These are phyloP conservation scores for Aspergillus tanneri DNA, from an alignment of 2,329 filamentous ascomycete species.

Conservation along the genomic window DNA sequence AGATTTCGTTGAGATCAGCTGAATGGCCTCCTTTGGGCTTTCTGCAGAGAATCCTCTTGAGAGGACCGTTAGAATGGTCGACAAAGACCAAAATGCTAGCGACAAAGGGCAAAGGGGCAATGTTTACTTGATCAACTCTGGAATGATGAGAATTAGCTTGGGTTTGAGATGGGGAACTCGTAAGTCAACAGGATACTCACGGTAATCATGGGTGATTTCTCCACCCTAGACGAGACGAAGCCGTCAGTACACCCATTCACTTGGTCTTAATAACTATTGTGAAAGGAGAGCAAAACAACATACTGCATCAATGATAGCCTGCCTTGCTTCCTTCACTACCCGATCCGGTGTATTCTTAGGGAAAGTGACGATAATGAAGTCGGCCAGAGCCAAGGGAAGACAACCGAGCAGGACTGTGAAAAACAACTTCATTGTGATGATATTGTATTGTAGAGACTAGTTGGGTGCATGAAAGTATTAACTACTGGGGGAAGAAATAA, in stretches of 20 bases:
- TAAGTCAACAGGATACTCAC: slow-evolving; percentile 50
- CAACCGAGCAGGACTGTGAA: slow-evolving; percentile 59
- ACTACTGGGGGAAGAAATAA: neutral
- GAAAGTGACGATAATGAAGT: slow-evolving; percentile 77
- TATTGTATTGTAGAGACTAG: neutral
- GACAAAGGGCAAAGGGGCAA: slow-evolving; percentile 1
- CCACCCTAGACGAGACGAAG: slow-evolving; percentile 57
- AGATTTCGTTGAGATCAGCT: slow-evolving; percentile 64
- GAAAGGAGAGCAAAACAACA: slow-evolving; percentile 21
- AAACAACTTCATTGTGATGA: slow-evolving; percentile 62
- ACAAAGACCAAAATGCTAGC: neutral
- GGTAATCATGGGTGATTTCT: slow-evolving; percentile 76
- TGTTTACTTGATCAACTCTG: slow-evolving; percentile 46
- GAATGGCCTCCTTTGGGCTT: slow-evolving; percentile 66
- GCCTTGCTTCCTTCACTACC: slow-evolving; percentile 69
- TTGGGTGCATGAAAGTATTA: neutral
- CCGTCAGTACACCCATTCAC: neutral
- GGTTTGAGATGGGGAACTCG: neutral
- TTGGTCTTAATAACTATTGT: no score
- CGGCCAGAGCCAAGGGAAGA: slow-evolving; percentile 63
- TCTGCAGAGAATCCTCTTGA: slow-evolving; percentile 74
- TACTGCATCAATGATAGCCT: slow-evolving; percentile 65
- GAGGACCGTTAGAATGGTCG: slow-evolving; percentile 6
- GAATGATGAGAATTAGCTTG: neutral
- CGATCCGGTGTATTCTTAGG: slow-evolving; percentile 65